phyloP scores from a whole-genome alignment of 108 stramenopile species.

The Seminavis robusta region DNA sequence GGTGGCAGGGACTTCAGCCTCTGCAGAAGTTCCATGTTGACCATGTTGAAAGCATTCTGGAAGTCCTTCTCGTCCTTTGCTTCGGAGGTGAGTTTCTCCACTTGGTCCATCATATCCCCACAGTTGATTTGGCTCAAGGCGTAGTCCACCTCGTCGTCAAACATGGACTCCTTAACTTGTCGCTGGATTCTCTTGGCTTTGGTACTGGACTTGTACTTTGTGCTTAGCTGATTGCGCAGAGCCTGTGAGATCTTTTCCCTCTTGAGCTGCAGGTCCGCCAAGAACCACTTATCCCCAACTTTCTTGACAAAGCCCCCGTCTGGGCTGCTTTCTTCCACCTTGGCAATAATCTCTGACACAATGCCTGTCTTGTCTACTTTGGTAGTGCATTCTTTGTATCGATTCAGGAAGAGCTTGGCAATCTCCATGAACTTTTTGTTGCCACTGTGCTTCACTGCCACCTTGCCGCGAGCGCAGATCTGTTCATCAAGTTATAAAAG shows the following conservation, averaged over 20 bases:
- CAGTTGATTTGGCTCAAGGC: too few species aligned
- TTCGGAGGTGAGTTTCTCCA: too few species aligned
- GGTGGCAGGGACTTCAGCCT: too few species aligned
- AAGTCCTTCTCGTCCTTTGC: too few species aligned
- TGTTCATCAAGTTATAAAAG: too few species aligned
- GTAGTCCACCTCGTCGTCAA: too few species aligned
- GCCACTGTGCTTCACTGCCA: slow-evolving; percentile 13
- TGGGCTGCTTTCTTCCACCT: slow-evolving; percentile 7
- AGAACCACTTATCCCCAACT: slow-evolving; percentile 26
- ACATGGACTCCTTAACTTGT: too few species aligned
- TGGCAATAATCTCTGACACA: slow-evolving; percentile 21
- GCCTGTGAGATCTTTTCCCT: slow-evolving; percentile 31
- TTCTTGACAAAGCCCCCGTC: slow-evolving; percentile 31
- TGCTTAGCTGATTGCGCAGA: slow-evolving; percentile 20
- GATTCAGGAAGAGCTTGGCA: slow-evolving; percentile 3
- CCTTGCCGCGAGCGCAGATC: too few species aligned
- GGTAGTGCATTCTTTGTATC: slow-evolving; percentile 10
- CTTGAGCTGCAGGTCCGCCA: too few species aligned
- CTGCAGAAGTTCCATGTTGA: too few species aligned
- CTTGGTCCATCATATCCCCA: too few species aligned
- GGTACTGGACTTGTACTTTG: slow-evolving; percentile 20
- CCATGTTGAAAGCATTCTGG: too few species aligned
- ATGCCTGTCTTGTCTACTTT: slow-evolving; percentile 27
- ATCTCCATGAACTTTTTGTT: slow-evolving; percentile 20
- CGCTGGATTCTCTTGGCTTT: slow-evolving; percentile 14